Conservation (phyloP, 768 basidiomycete species). For the Trametes cubensis region DNA sequence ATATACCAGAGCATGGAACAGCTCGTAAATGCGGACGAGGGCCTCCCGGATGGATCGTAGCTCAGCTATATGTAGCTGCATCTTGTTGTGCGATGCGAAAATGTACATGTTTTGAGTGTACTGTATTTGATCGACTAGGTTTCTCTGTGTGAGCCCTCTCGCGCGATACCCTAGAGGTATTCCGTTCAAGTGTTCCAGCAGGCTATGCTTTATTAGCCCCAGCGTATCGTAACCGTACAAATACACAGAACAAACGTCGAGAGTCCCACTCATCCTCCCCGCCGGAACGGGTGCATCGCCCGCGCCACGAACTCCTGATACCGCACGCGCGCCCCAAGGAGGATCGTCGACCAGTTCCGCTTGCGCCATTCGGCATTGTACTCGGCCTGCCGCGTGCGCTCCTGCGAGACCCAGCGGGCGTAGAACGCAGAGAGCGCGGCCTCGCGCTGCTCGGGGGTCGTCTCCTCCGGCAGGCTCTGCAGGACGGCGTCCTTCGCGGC, state of each 20-base stretch:
- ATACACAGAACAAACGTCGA: slow-evolving; percentile 15
- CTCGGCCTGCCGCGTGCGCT: slow-evolving; percentile 53
- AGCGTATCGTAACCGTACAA: slow-evolving; percentile 23
- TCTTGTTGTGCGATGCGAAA: neutral
- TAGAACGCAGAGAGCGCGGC: slow-evolving; percentile 75
- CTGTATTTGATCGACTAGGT: neutral
- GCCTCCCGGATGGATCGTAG: slow-evolving; percentile 2
- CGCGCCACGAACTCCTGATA: slow-evolving; percentile 39
- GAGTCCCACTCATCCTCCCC: slow-evolving; percentile 38
- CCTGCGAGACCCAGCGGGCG: slow-evolving; percentile 72
- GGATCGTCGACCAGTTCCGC: slow-evolving; percentile 59
- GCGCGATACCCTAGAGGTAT: neutral
- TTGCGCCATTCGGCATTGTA: slow-evolving; percentile 72
- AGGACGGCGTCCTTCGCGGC: slow-evolving; percentile 64
- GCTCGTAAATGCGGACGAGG: slow-evolving; percentile 52
- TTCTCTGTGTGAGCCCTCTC: neutral
- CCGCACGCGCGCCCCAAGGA: slow-evolving; percentile 59
- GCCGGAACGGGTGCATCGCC: slow-evolving; percentile 22
- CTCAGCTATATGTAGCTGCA: neutral
- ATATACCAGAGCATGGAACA: slow-evolving; percentile 66
- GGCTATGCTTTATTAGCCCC: too few species aligned
- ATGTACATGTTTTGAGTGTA: slow-evolving; percentile 2
- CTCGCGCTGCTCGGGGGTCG: slow-evolving; percentile 60
- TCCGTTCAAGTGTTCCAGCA: neutral
- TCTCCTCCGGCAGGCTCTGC: slow-evolving; percentile 52